Evolutionary conservation across 805 yeast species (phyloP).

Genomic region (Alloascoidea africana): DNA sequence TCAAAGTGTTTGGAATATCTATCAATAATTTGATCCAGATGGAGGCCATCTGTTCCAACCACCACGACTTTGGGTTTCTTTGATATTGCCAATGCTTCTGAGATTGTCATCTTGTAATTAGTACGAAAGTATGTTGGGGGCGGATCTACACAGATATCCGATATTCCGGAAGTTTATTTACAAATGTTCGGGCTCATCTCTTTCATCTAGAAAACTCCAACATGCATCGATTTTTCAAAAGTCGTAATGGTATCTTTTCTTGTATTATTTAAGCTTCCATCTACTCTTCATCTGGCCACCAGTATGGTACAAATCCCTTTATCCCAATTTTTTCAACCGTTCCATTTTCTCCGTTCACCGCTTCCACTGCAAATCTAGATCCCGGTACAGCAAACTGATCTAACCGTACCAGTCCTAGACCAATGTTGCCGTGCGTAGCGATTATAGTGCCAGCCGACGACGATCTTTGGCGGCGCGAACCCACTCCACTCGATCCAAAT

Average conservation of each 20-base stretch:
- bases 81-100: too few species aligned
- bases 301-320: conserved; percentile 44
- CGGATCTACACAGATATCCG: too few species aligned
- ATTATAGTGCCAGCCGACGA: conserved; percentile 49
- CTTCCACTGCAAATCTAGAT: conserved; percentile 17
- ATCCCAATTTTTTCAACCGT: conserved; percentile 22
- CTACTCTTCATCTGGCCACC: conserved; percentile 47
- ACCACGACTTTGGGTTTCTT: conserved; percentile 19
- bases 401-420: conserved; percentile 45
- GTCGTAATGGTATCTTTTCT: too few species aligned
- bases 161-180: too few species aligned
- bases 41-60: conserved; percentile 7
- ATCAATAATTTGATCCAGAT: neutral
- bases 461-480: conserved; percentile 13
- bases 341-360: conserved; percentile 10
- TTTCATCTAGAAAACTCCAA: too few species aligned
- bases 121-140: too few species aligned
- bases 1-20: neutral
- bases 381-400: conserved; percentile 25
- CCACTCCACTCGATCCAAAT: conserved; percentile 6
- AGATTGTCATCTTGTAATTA: too few species aligned
- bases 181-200: too few species aligned
- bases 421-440: conserved; percentile 39
- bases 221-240: too few species aligned
- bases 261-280: too few species aligned